A percentile compares a stretch with the other conserved stretches of the same genome.
These are phyloP conservation scores for Phytophthora brassicae DNA, from an alignment of 352 stramenopile genomes.

Conservation along the genomic window DNA sequence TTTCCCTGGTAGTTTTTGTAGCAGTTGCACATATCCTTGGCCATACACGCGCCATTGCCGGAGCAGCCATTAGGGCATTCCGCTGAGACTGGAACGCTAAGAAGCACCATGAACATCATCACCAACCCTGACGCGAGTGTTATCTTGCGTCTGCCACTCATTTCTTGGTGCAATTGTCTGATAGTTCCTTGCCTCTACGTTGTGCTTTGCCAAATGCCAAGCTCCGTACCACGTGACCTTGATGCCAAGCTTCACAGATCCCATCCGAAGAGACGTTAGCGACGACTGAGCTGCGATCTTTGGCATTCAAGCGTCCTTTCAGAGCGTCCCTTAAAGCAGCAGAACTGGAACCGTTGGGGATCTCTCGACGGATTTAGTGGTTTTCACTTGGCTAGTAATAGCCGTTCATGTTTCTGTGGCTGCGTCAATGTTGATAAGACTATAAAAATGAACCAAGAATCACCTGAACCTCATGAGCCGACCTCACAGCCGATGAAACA, in stretches of 20 bases:
- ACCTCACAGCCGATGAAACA: conserved; percentile 30
- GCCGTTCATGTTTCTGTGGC: too few relatives aligned
- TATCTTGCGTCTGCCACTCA: conserved; percentile 23
- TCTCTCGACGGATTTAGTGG: conserved; percentile 19
- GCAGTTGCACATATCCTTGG: conserved; percentile 84
- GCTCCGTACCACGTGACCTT: conserved; percentile 17
- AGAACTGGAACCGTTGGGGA: conserved; percentile 13
- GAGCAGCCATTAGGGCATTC: conserved; percentile 86
- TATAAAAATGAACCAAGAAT: conserved; percentile 25
- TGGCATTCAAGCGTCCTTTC: conserved; percentile 3
- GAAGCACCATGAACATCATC: conserved; percentile 25
- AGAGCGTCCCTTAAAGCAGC: too few relatives aligned
- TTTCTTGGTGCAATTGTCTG: conserved; percentile 9
- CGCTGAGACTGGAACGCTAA: conserved; percentile 23
- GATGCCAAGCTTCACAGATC: too few relatives aligned
- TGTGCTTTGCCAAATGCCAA: conserved; percentile 32
- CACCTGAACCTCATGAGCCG: conserved; percentile 18
- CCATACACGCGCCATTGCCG: conserved; percentile 74
- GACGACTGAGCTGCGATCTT: conserved; percentile 33
- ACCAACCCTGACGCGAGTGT: conserved; percentile 18
- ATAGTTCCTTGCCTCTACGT: conserved; percentile 3
- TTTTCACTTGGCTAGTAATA: conserved; percentile 12
- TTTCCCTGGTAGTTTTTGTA: conserved; percentile 87
- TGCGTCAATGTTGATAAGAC: neutral
- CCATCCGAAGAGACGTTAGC: conserved; percentile 22